Evolutionary conservation across 2,329 filamentous ascomycete genomes (phyloP).

Genomic region (Plenodomus biglobosus): DNA sequence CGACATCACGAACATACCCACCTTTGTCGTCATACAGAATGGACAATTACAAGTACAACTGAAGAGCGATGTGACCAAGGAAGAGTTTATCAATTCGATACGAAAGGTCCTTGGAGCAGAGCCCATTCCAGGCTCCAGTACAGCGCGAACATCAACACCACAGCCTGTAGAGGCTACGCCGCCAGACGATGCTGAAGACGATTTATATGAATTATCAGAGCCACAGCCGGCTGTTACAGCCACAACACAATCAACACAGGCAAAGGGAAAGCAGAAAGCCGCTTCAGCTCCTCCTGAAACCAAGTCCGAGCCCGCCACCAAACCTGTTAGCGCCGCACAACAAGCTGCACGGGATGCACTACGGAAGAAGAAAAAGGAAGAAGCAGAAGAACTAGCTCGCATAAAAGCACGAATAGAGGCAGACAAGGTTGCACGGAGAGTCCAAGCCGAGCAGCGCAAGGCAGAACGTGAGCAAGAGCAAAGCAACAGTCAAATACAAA

Average conservation of each 20-base stretch:
- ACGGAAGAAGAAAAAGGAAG: constrained; percentile 65
- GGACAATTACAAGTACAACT: constrained; percentile 78
- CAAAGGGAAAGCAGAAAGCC: constrained; percentile 49
- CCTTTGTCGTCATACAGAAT: constrained; percentile 78
- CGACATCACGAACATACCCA: constrained; percentile 75
- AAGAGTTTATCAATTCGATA: constrained; percentile 66
- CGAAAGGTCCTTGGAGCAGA: constrained; percentile 41
- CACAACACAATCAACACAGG: constrained; percentile 21
- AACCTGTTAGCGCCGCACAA: constrained; percentile 42
- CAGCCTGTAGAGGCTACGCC: constrained; percentile 2
- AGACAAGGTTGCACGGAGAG: constrained; percentile 69
- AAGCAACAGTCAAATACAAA: constrained; percentile 8
- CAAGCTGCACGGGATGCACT: constrained; percentile 47
- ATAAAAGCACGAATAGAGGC: constrained; percentile 75
- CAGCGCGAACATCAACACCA: constrained; percentile 13
- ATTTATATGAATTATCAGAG: constrained; percentile 6
- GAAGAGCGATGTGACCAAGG: constrained; percentile 61
- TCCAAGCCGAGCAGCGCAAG: constrained; percentile 38
- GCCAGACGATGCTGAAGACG: constrained; percentile 5
- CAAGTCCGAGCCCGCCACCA: constrained; percentile 38
- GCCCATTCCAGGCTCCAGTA: constrained; percentile 28
- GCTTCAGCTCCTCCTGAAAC: constrained; percentile 29
- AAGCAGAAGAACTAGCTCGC: constrained; percentile 67
- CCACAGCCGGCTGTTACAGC: constrained; percentile 6
- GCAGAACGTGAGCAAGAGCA: constrained; percentile 36